Evolutionary conservation across 2,329 filamentous ascomycete genomes (phyloP).

Genomic region (Graphilbum fragrans): DNA sequence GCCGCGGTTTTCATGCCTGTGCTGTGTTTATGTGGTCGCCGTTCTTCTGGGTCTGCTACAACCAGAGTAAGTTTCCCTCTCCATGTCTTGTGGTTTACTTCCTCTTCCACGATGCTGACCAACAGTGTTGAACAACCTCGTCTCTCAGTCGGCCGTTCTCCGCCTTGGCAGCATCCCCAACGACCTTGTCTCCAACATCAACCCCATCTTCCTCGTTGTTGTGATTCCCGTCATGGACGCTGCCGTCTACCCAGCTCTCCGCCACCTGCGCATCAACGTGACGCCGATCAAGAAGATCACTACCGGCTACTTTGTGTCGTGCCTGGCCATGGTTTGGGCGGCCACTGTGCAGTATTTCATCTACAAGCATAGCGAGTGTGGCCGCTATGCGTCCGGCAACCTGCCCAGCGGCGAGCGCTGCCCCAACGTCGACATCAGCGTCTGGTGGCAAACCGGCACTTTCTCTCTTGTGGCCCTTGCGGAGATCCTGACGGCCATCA

Average conservation of each 20-base stretch:
- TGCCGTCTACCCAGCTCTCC: conserved; percentile 54
- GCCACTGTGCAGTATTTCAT: conserved; percentile 45
- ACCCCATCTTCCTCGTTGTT: background rate
- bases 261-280: conserved; percentile 49
- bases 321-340: conserved; percentile 46
- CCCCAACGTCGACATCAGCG: conserved; percentile 32
- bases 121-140: conserved; percentile 53
- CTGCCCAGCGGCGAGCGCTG: background rate
- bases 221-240: conserved; percentile 29
- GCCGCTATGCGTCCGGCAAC: conserved; percentile 20
- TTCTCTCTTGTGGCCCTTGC: conserved; percentile 36
- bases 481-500: conserved; percentile 38
- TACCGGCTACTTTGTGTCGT: conserved; percentile 52
- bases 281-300: conserved; percentile 64
- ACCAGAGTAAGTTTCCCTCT: background rate
- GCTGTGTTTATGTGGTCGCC: conserved; percentile 29
- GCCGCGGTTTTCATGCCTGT: conserved; percentile 33
- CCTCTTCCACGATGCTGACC: background rate
- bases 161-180: background rate
- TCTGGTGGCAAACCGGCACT: conserved; percentile 44
- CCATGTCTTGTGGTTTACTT: too few relatives aligned
- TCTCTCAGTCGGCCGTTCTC: conserved; percentile 18
- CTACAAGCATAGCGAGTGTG: conserved; percentile 52
- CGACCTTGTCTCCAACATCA: background rate
- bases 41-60: background rate